Base-by-base conservation (phyloP, 2,329 filamentous ascomycete species). In the Claviceps lovelessii region DNA sequence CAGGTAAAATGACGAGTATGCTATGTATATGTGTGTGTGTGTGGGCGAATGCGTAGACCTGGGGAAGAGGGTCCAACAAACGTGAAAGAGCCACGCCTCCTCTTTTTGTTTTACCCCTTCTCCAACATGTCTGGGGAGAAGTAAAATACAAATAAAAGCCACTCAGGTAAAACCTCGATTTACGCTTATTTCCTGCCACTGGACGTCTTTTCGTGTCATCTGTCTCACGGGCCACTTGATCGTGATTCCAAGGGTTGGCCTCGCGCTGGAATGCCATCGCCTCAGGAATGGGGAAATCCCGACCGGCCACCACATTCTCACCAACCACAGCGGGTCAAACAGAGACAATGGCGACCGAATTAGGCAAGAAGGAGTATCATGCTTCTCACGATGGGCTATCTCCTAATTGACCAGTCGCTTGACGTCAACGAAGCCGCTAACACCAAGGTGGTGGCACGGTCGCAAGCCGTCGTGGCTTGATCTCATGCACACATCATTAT, bases 251-350 rank as follows among this genome's bases (percentile, higher is more conserved):
- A 45, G 35, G 35, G 23, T 31, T 47, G 51, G 47, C 47, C 47
- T 45, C 31, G 19, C 47, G 42, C 54, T 56, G 54, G 54, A 56
- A 56, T 56, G 54, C 54, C 45, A 31, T 19, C 11, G 19, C 15
- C 10, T n/a, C 37, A 46, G 54, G 54, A 56, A 56, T 56, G 54
- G 19, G 9, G 31, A 11, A 51, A 51, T 50, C 29, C 47, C 45
- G 41, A 23, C 17, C 42, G 9, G 10, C 51, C 31, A 37, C 46
- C 33, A 23, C 42, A 47, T 31, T 10, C 13, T n/a, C 46, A 29
- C 54, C 54, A 56, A 53, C 51, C 39, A 53, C 28, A 48, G n/a
- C 29, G 4, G 15, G 10, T 9, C 8, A 11, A 51, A 51, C 15
- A 35, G 46, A 53, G 51, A 48, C 51, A 53, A 47, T 33, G 23